Base-by-base conservation (phyloP, 2,329 filamentous ascomycete species). In the Dactylella cylindrospora region DNA sequence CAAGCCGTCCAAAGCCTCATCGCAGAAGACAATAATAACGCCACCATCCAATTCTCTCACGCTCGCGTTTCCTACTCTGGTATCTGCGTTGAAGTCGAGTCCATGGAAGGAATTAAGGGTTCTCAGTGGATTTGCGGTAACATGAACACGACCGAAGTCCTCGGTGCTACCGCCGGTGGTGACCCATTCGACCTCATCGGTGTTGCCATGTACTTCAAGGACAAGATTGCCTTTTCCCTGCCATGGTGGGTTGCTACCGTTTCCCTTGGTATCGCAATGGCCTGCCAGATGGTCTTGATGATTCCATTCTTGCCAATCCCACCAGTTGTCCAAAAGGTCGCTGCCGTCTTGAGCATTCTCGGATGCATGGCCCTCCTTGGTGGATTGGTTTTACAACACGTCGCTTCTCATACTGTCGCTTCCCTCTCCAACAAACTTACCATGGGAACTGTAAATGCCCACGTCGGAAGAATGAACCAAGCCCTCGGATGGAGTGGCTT, bases 401-500 rank as follows among this genome's bases (percentile, higher is more conserved):
- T 69, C 12, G 67, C 67, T 15, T 33, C 67, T 38, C 64, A 50
- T 12, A 65, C 67, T 17, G 66, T 69, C 13, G 59, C 65, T 3
- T 66, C 62, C 2, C 53, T 69, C 8, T 49, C 68, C 8, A 38
- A 49, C 35, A 66, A 60, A 19, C 38, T 69, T 43, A 66, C 62
- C 28, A 60, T 68, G 13, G 46, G 46, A 17, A 64, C 66, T 6
- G 65, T 69, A 25, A 50, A 66, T 19, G 55, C 66, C 7, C 64
- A 69, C 12, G 44, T 66, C 15, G 68, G 68, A 19, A 62, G 31
- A 8, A 65, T 64, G 38, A 60, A 65, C 41, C 44, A 66, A 10
- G 66, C 54, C 2, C 66, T 69, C 10, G 68, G 68, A 19, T 69
- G 68, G 68, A 44, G 65, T 17, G 66, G 65, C 0, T 69, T 69